Evolutionary conservation across 1,139 yeast species (phyloP), one percentile per base, ranked within the genome.

Genomic region (Zygosaccharomyces sapae): DNA sequence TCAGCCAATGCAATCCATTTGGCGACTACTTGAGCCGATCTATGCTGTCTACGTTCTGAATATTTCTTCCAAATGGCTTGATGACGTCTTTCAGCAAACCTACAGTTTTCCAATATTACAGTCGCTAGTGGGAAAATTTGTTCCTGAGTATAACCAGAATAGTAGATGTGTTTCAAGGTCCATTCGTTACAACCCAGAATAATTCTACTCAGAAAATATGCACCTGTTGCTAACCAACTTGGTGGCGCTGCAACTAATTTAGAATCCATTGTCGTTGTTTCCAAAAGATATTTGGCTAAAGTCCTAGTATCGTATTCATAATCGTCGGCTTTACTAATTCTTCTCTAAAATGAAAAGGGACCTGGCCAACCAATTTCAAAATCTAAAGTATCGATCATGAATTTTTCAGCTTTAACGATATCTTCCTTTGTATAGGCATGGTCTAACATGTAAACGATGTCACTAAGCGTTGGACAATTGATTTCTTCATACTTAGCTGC

Each of bases 281-380:
- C 98, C 55, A 92, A 73, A 56, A 92, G 79, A 68, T 92, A 92
- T 68, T 92, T 92, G 45, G 97, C 97, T 55, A 92, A 73, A 0
- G 97, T 90, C 63, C 98, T 77, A 5, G 94, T 86, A 65, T 90
- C 97, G 61, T 86, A 81, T 66, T 92, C 97, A 68, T 92, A 92
- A 64, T 90, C 95, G 69, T 92, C 98, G 10, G 97, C 97, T 70
- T 92, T 92, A 48, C 96, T 86, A 2, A 94, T 87, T 57, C 97
- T 80, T 65, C 98, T 79, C 54, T 92, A 73, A 59, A 92, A 92
- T 33, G 95, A 85, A 97, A 92, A 90, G 47, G 98, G 98, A 7
- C 97, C 97, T 0, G 98, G 97, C 89, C 92, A 90, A 22, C 97
- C 97, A 77, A 92, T 81, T 66, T 92, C 96, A 67, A 92, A 92